Conservation (phyloP, 352 stramenopile genomes). For the Pythium guiyangense region DNA sequence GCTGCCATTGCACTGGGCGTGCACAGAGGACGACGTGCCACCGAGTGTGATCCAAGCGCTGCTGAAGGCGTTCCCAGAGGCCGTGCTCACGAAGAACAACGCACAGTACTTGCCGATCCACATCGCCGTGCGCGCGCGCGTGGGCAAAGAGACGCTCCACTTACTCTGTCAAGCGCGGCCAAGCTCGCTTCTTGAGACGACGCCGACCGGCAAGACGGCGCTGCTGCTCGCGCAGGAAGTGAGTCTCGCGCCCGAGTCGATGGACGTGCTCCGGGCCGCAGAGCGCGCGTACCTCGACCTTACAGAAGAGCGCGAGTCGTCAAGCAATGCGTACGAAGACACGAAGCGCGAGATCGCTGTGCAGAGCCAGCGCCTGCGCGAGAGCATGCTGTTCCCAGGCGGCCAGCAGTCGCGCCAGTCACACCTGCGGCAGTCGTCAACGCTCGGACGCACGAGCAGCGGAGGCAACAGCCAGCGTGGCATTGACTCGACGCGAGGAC, state of each 20-base stretch:
- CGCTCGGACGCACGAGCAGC: neutral
- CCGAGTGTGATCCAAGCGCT: slow-evolving; percentile 51
- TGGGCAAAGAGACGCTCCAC: slow-evolving; percentile 41
- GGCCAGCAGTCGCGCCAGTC: slow-evolving; percentile 1
- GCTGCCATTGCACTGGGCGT: slow-evolving; percentile 81
- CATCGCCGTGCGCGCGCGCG: slow-evolving; percentile 66
- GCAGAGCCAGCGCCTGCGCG: slow-evolving; percentile 70
- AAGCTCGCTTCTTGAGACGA: slow-evolving; percentile 66
- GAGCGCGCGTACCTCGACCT: slow-evolving; percentile 70
- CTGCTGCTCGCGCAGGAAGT: slow-evolving; percentile 61
- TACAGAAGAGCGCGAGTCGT: slow-evolving; percentile 50
- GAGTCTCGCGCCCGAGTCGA: slow-evolving; percentile 29
- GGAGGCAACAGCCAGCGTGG: neutral
- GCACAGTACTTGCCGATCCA: slow-evolving; percentile 81
- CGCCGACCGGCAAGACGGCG: slow-evolving; percentile 64
- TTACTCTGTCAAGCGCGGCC: slow-evolving; percentile 61
- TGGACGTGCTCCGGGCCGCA: slow-evolving; percentile 64
- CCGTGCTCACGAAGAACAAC: slow-evolving; percentile 76
- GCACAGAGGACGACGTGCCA: slow-evolving; percentile 74
- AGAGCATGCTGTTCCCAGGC: slow-evolving; percentile 49
- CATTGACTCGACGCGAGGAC: neutral
- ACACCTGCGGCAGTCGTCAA: neutral
- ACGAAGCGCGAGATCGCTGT: slow-evolving; percentile 72
- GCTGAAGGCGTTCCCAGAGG: slow-evolving; percentile 68
- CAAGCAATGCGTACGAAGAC: slow-evolving; percentile 60